These are phyloP conservation scores for Solanum bulbocastanum DNA, from an alignment of 257 asterid genomes.

Conservation along the genomic window DNA sequence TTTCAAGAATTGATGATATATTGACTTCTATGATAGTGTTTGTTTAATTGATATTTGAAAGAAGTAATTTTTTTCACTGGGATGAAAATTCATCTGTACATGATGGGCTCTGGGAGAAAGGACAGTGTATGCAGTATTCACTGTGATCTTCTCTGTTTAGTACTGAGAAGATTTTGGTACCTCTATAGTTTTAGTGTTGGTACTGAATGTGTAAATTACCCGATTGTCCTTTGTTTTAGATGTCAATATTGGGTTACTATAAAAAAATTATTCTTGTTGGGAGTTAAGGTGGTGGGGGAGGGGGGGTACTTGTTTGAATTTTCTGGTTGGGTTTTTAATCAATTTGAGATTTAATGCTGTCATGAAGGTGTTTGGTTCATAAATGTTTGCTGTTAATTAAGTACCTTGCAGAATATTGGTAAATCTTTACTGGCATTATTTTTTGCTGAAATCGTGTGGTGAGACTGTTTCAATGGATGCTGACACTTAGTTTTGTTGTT, in stretches of 20 bases:
- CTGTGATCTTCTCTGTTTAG: neutral
- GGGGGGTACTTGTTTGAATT: neutral
- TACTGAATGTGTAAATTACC: neutral
- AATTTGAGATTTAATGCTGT: slow-evolving; percentile 8
- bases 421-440: neutral
- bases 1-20: neutral
- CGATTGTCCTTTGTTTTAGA: neutral
- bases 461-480: neutral
- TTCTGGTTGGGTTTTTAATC: slow-evolving; percentile 10
- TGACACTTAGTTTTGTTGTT: neutral
- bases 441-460: neutral
- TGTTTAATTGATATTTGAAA: neutral
- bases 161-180: neutral
- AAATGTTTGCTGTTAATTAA: neutral
- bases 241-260: neutral
- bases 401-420: neutral
- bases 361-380: slow-evolving; percentile 6
- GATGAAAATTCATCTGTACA: neutral
- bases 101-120: slow-evolving; percentile 9
- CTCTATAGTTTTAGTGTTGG: neutral
- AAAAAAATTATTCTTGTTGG: neutral
- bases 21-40: neutral
- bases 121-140: neutral
- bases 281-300: neutral
- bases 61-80: neutral